Evolutionary conservation across 805 yeast species (phyloP).

Genomic region (Nakazawaea molendinolei): DNA sequence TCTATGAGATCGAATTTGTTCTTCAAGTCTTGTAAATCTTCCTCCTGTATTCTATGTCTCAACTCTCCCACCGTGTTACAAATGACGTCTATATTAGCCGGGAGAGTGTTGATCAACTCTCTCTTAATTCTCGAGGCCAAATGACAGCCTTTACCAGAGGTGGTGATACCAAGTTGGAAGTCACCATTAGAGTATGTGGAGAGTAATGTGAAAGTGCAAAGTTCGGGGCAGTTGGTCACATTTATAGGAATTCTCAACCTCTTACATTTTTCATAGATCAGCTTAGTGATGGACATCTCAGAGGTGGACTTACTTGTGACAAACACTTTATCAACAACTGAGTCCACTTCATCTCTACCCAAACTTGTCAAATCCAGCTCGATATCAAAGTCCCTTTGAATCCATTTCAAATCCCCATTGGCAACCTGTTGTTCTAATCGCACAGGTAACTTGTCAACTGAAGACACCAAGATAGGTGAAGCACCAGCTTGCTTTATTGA

Average conservation of each 20-base stretch:
- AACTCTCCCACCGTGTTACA: conserved; percentile 66
- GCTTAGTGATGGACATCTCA: conserved; percentile 22
- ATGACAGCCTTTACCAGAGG: conserved; percentile 86
- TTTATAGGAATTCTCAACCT: conserved; percentile 74
- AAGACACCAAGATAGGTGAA: conserved; percentile 40
- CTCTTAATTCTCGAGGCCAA: conserved; percentile 75
- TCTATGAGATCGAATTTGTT: conserved; percentile 36
- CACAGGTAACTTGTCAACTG: conserved; percentile 19
- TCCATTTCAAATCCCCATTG: conserved; percentile 21
- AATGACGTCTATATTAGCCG: conserved; percentile 61
- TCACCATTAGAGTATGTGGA: conserved; percentile 68
- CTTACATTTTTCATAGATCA: conserved; percentile 45
- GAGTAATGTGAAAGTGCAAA: conserved; percentile 69
- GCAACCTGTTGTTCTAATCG: conserved; percentile 21
- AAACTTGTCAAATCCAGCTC: conserved; percentile 38
- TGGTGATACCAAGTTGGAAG: conserved; percentile 77
- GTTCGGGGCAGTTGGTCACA: conserved; percentile 64
- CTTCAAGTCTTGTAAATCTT: conserved; percentile 33
- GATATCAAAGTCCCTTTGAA: conserved; percentile 28
- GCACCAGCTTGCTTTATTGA: conserved; percentile 51
- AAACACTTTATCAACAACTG: conserved; percentile 71
- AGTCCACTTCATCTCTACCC: conserved; percentile 59
- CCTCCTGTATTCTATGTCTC: conserved; percentile 46
- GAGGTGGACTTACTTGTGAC: conserved; percentile 37
- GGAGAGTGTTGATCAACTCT: conserved; percentile 59